Conservation (phyloP, 176 grass and related monocot genomes). For the Calamus simplicifolius region DNA sequence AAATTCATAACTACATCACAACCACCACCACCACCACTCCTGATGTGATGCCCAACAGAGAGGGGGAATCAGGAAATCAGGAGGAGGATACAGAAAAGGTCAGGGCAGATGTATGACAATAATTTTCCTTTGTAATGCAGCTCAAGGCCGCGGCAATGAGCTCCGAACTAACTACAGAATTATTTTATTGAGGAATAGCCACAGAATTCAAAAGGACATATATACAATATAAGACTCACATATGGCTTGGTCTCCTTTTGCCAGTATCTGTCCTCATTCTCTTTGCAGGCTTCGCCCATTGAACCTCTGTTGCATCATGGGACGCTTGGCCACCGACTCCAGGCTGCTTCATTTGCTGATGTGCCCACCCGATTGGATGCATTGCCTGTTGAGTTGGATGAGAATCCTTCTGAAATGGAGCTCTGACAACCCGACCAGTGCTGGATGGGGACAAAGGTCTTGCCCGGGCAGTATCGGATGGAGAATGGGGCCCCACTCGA, state of each 20-base stretch:
- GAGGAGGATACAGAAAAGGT: no score
- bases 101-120: no score
- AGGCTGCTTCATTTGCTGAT: slow-evolving; percentile 18
- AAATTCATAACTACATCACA: no score
- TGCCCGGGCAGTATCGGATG: no score
- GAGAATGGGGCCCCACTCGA: slow-evolving; percentile 24
- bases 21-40: no score
- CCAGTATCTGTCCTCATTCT: slow-evolving; percentile 71
- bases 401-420: slow-evolving; percentile 20
- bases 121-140: no score
- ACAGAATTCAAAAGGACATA: no score
- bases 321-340: slow-evolving; percentile 36
- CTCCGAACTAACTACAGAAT: no score
- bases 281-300: slow-evolving; percentile 92
- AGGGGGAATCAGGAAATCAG: no score
- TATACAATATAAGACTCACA: slow-evolving; percentile 29
- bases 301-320: slow-evolving; percentile 41
- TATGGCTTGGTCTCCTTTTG: slow-evolving; percentile 78
- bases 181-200: no score
- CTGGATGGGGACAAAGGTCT: slow-evolving; percentile 15
- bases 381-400: slow-evolving; percentile 38
- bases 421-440: slow-evolving; percentile 15
- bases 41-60: no score
- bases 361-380: slow-evolving; percentile 43
- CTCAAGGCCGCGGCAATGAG: no score